These are phyloP conservation scores for Mycena floridula DNA, from an alignment of 768 basidiomycete species.

Conservation along the genomic window DNA sequence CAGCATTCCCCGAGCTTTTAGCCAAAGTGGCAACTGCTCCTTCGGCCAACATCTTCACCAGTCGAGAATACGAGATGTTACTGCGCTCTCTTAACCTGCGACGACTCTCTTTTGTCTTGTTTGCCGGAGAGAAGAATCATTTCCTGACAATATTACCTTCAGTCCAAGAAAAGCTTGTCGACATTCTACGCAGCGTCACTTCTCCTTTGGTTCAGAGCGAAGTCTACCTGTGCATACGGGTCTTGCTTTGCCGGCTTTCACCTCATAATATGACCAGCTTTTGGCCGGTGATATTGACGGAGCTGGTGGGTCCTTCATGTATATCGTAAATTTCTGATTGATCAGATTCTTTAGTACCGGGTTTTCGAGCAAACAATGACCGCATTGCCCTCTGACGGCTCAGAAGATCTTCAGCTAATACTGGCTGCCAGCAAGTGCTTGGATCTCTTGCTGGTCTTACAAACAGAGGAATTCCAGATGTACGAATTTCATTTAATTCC, in stretches of 20 bases:
- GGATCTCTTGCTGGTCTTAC: constrained; percentile 86
- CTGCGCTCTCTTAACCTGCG: constrained; percentile 82
- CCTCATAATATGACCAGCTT: constrained; percentile 90
- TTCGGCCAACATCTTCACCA: constrained; percentile 95
- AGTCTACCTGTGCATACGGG: constrained; percentile 89
- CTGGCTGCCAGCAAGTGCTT: constrained; percentile 91
- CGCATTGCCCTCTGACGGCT: constrained; percentile 68
- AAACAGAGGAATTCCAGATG: constrained; percentile 99
- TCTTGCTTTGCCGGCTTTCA: constrained; percentile 85
- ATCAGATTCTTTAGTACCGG: constrained; percentile 54
- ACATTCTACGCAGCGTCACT: constrained; percentile 74
- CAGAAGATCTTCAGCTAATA: constrained; percentile 78
- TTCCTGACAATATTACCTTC: constrained; percentile 85
- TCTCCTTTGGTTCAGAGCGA: constrained; percentile 88
- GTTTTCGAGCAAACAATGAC: constrained; percentile 80
- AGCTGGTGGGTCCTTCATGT: constrained; percentile 49
- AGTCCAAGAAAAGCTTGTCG: constrained; percentile 97
- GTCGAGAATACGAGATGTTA: constrained; percentile 89
- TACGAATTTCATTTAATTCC: constrained; percentile 26
- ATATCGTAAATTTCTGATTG: constrained; percentile 1
- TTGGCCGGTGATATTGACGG: constrained; percentile 94
- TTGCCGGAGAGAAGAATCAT: constrained; percentile 85
- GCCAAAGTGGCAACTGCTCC: constrained; percentile 76
- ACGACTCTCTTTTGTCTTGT: constrained; percentile 80
- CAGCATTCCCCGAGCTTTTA: constrained; percentile 78